phyloP scores from a whole-genome alignment of 2,329 filamentous ascomycete genomes.

The Colletotrichum scovillei region DNA sequence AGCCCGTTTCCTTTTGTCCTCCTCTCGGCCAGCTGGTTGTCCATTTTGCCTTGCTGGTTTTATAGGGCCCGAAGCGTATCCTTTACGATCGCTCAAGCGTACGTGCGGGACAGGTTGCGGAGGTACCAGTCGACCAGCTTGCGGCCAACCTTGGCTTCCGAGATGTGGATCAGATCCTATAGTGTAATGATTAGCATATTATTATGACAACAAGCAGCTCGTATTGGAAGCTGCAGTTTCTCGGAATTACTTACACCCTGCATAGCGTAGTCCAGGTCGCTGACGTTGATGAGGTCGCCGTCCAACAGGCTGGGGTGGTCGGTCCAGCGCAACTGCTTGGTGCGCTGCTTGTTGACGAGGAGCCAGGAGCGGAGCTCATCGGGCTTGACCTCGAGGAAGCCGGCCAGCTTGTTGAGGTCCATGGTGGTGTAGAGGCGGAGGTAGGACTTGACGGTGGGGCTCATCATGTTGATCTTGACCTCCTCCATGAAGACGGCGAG shows the following conservation, averaged over 20 bases:
- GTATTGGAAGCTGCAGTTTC: constrained; percentile 41
- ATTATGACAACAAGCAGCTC: not conserved
- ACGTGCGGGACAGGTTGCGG: constrained; percentile 94
- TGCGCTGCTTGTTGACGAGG: constrained; percentile 98
- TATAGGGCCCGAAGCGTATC: constrained; percentile 1
- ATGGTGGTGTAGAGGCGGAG: constrained; percentile 99
- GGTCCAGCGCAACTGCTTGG: constrained; percentile 93
- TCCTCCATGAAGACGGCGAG: constrained; percentile 99
- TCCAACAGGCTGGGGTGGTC: constrained; percentile 89
- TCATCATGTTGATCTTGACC: constrained; percentile 99
- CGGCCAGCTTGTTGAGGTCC: constrained; percentile 97
- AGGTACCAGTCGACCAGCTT: constrained; percentile 99
- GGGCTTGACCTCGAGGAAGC: constrained; percentile 96
- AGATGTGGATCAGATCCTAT: constrained; percentile 96
- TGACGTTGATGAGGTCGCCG: constrained; percentile 91
- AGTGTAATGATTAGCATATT: constrained; percentile 15
- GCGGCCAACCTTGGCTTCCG: constrained; percentile 96
- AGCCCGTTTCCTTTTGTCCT: not conserved
- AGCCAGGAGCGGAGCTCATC: constrained; percentile 95
- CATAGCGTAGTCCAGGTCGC: constrained; percentile 96
- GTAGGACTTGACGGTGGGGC: constrained; percentile 97
- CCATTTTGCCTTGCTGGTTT: constrained; percentile 22
- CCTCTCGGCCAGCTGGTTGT: constrained; percentile 32
- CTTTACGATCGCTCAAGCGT: constrained; percentile 64
- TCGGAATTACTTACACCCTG: constrained; percentile 75